phyloP scores from a whole-genome alignment of 2,329 filamentous ascomycete genomes.

The Clonostachys solani region DNA sequence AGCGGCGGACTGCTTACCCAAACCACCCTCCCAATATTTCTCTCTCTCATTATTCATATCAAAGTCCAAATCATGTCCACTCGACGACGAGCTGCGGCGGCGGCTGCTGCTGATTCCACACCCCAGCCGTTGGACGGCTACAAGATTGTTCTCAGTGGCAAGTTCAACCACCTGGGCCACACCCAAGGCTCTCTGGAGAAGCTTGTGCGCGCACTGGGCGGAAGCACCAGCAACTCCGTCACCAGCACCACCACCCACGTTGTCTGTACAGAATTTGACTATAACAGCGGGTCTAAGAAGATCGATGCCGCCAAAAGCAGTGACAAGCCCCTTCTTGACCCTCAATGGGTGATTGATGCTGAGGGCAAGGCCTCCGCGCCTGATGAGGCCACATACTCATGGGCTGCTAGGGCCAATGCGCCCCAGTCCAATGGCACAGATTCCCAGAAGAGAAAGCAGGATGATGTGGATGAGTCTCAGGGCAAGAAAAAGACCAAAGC shows the following conservation, averaged over 20 bases:
- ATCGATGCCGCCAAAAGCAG: constrained; percentile 41
- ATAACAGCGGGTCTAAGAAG: constrained; percentile 43
- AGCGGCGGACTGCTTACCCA: too few relatives aligned
- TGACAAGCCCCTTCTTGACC: constrained; percentile 48
- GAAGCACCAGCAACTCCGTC: constrained; percentile 37
- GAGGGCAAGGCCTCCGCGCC: background rate
- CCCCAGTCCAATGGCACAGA: constrained; percentile 10
- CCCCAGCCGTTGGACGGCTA: constrained; percentile 37
- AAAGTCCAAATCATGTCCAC: constrained; percentile 1
- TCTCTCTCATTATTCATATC: background rate
- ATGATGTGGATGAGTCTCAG: constrained; percentile 1
- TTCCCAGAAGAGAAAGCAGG: constrained; percentile 20
- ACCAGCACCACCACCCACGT: constrained; percentile 50
- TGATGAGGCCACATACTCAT: background rate
- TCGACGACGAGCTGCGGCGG: constrained; percentile 6
- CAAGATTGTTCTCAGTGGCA: constrained; percentile 55
- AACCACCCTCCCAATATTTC: too few relatives aligned
- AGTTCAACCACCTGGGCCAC: constrained; percentile 51
- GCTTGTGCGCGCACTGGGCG: constrained; percentile 44
- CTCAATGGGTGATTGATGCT: constrained; percentile 50
- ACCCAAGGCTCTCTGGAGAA: constrained; percentile 39
- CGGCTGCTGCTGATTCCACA: constrained; percentile 1
- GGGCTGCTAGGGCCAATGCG: background rate
- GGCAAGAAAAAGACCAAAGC: constrained; percentile 15
- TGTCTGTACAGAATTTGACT: constrained; percentile 50